Percentiles rank a stretch among this genome's conserved stretches.
These are phyloP conservation scores for Yamadazyma akitaensis DNA, from an alignment of 805 yeast genomes.

Conservation along the genomic window DNA sequence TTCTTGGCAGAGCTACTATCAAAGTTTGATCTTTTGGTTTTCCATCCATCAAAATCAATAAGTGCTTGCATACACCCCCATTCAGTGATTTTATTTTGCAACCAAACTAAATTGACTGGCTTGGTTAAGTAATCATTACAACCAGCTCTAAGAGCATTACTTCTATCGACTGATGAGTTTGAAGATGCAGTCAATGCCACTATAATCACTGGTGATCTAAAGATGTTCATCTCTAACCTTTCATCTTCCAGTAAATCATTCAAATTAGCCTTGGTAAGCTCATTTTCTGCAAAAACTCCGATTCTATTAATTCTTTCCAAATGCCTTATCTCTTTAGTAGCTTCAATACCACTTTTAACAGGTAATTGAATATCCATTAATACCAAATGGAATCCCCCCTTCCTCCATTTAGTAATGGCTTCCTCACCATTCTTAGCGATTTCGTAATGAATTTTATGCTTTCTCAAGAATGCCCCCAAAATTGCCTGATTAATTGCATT, in stretches of 20 bases:
- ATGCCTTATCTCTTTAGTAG: slow-evolving; percentile 85
- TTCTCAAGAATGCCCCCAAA: slow-evolving; percentile 80
- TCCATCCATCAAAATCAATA: slow-evolving; percentile 94
- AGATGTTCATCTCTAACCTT: slow-evolving; percentile 55
- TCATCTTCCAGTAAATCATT: slow-evolving; percentile 42
- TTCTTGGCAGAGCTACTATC: slow-evolving; percentile 4
- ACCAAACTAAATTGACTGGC: slow-evolving; percentile 93
- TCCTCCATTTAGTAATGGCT: slow-evolving; percentile 91
- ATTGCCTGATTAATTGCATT: slow-evolving; percentile 91
- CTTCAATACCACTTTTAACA: slow-evolving; percentile 92
- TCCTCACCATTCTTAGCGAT: slow-evolving; percentile 93
- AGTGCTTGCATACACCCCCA: slow-evolving; percentile 99
- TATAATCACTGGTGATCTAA: slow-evolving; percentile 92
- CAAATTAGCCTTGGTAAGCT: slow-evolving; percentile 20
- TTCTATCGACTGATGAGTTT: slow-evolving; percentile 71
- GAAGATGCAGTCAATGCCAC: slow-evolving; percentile 96
- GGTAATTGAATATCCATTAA: slow-evolving; percentile 98
- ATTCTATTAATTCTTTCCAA: slow-evolving; percentile 77
- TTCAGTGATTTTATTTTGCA: slow-evolving; percentile 87
- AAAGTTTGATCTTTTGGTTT: slow-evolving; percentile 21
- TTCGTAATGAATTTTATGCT: slow-evolving; percentile 78
- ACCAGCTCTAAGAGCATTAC: slow-evolving; percentile 93
- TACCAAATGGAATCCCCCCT: slow-evolving; percentile 91
- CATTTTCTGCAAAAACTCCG: slow-evolving; percentile 57
- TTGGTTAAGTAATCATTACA: slow-evolving; percentile 95